These are phyloP conservation scores for Hyphopichia pseudoburtonii DNA, from an alignment of 1,139 yeast species.

Conservation along the genomic window DNA sequence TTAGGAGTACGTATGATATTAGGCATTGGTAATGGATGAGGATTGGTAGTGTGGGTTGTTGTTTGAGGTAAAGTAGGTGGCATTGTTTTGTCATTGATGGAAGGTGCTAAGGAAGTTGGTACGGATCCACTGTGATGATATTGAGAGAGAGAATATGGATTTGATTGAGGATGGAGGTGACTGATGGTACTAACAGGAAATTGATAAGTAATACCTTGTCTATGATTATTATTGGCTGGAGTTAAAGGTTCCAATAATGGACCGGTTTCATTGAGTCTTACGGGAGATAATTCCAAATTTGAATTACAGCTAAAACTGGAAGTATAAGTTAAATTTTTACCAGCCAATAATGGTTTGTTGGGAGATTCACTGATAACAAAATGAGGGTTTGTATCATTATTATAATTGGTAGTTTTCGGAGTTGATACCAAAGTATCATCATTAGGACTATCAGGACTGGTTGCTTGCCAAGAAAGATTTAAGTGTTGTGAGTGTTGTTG, in stretches of 20 bases:
- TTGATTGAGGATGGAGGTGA: conserved; percentile 9
- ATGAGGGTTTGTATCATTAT: conserved; percentile 20
- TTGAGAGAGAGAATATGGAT: conserved; percentile 11
- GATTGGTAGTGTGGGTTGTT: conserved; percentile 21
- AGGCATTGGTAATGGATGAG: background rate
- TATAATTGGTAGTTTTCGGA: conserved; percentile 7
- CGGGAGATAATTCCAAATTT: conserved; percentile 62
- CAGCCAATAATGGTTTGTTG: conserved; percentile 40
- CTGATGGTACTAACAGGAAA: conserved; percentile 10
- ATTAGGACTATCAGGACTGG: background rate
- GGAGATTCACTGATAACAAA: conserved; percentile 37
- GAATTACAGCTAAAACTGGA: conserved; percentile 69
- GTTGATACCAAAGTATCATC: conserved; percentile 7
- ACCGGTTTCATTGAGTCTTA: conserved; percentile 57
- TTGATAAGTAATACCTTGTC: background rate
- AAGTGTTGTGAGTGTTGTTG: conserved; percentile 15
- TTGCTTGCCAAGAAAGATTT: conserved; percentile 2
- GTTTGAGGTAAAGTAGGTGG: background rate
- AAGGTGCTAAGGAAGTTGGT: background rate
- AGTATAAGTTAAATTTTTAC: conserved; percentile 45
- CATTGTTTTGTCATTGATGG: background rate
- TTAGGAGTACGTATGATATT: conserved; percentile 25
- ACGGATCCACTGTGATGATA: conserved; percentile 7
- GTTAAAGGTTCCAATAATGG: conserved; percentile 61
- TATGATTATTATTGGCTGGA: conserved; percentile 34